phyloP scores from a whole-genome alignment of 805 yeast genomes.

The Saccharomycopsis amapae region DNA sequence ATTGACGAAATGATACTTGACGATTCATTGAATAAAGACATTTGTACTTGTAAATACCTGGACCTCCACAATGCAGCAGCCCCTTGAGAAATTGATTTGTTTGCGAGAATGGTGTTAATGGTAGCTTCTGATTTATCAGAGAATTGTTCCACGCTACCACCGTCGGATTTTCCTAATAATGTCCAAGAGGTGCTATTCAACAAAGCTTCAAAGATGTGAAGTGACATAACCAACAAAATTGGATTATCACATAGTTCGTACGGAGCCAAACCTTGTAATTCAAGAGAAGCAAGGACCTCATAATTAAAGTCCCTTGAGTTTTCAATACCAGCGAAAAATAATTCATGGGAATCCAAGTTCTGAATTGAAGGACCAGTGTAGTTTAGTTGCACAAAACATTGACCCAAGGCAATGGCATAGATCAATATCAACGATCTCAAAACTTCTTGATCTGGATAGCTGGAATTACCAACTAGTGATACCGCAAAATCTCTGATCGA shows the following conservation, averaged over 20 bases:
- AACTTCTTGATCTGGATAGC: background rate
- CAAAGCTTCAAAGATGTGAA: conserved; percentile 38
- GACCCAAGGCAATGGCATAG: conserved; percentile 54
- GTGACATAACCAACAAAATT: conserved; percentile 36
- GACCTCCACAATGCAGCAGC: conserved; percentile 65
- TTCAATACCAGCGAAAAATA: conserved; percentile 20
- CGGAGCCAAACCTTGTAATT: conserved; percentile 62
- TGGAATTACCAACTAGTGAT: background rate
- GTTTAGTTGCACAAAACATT: conserved; percentile 66
- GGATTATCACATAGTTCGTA: conserved; percentile 54
- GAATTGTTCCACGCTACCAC: background rate
- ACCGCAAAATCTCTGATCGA: background rate
- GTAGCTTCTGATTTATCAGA: background rate
- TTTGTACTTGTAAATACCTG: conserved; percentile 57
- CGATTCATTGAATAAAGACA: conserved; percentile 57
- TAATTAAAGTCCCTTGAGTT: background rate
- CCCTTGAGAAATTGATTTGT: background rate
- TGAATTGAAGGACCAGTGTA: conserved; percentile 72
- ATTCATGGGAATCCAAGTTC: conserved; percentile 7
- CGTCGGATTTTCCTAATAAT: conserved; percentile 23
- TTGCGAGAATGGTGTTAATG: background rate
- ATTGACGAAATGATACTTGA: conserved; percentile 36
- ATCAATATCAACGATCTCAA: conserved; percentile 2
- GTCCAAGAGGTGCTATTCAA: conserved; percentile 29
- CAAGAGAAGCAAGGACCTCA: conserved; percentile 34